Evolutionary conservation across 2,329 filamentous ascomycete species (phyloP).

Genomic region (Aureobasidium sp.): DNA sequence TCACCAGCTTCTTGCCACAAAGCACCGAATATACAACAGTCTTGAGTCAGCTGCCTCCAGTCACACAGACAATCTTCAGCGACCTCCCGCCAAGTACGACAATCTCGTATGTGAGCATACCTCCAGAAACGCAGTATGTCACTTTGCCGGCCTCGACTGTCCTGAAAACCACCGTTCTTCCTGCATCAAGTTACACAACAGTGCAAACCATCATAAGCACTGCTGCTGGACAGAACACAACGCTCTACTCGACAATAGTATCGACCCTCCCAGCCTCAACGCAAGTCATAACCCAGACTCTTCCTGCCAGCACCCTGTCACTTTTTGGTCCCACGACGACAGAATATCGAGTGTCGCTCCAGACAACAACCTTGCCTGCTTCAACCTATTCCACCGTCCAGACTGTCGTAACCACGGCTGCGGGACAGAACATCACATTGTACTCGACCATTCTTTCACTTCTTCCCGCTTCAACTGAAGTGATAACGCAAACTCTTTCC

Average conservation of each 20-base stretch:
- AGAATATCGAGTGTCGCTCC: background rate
- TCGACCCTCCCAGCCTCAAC: background rate
- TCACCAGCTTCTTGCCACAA: background rate
- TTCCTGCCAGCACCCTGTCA: too few relatives aligned
- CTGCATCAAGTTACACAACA: too few relatives aligned
- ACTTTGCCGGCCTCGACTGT: too few relatives aligned
- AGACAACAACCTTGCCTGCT: background rate
- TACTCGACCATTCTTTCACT: too few relatives aligned
- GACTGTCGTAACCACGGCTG: background rate
- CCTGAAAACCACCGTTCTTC: too few relatives aligned
- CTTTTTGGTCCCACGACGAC: too few relatives aligned
- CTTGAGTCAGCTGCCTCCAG: background rate
- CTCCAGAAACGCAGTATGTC: too few relatives aligned
- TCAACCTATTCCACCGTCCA: background rate
- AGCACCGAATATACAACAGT: conserved; percentile 2
- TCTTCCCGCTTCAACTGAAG: background rate
- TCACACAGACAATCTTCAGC: background rate
- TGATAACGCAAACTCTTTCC: background rate
- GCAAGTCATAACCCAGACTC: background rate
- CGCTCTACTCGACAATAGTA: too few relatives aligned
- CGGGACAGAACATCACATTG: too few relatives aligned
- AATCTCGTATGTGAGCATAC: too few relatives aligned
- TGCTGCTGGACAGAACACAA: background rate
- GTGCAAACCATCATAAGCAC: too few relatives aligned
- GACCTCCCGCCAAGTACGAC: too few relatives aligned